Percentiles rank a stretch among this genome's conserved stretches.
Evolutionary conservation across 306 rosid species (phyloP).

Genomic region (Vigna mungo): DNA sequence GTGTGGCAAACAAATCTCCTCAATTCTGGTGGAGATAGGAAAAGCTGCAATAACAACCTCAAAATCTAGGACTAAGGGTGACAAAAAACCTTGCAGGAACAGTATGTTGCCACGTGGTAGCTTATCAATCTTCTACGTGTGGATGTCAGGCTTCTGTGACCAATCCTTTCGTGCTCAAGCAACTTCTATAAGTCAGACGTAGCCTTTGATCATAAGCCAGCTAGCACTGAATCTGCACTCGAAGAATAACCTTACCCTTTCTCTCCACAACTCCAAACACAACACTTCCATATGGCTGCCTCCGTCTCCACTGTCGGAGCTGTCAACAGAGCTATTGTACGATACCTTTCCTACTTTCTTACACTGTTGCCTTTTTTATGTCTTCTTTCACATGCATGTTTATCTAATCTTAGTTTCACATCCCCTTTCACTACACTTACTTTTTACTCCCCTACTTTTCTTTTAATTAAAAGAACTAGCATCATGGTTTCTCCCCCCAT

Average conservation of each 20-base stretch:
- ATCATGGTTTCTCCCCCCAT: background rate
- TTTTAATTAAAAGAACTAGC: background rate
- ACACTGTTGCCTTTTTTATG: background rate
- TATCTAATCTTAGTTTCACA: slow-evolving; percentile 1
- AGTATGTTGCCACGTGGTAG: slow-evolving; percentile 69
- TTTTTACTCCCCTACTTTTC: background rate
- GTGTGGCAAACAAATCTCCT: slow-evolving; percentile 54
- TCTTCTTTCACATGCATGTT: background rate
- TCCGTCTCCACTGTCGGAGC: slow-evolving; percentile 83
- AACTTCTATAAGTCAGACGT: slow-evolving; percentile 63
- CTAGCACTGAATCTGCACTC: slow-evolving; percentile 35
- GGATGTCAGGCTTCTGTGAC: slow-evolving; percentile 52
- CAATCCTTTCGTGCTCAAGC: slow-evolving; percentile 56
- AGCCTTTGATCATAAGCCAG: slow-evolving; percentile 14
- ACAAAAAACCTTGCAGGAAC: slow-evolving; percentile 28
- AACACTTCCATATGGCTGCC: slow-evolving; percentile 71
- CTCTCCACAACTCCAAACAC: background rate
- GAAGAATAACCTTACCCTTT: background rate
- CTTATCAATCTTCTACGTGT: slow-evolving; percentile 69
- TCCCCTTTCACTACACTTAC: background rate
- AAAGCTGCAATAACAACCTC: slow-evolving; percentile 57
- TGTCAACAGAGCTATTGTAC: slow-evolving; percentile 76
- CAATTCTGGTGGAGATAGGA: slow-evolving; percentile 63
- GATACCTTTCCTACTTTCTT: slow-evolving; percentile 32
- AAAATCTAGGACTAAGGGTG: slow-evolving; percentile 26